Percentiles rank a stretch among this genome's conserved stretches.
phyloP scores from a whole-genome alignment of 305 asterid genomes.

The Striga hermonthica region DNA sequence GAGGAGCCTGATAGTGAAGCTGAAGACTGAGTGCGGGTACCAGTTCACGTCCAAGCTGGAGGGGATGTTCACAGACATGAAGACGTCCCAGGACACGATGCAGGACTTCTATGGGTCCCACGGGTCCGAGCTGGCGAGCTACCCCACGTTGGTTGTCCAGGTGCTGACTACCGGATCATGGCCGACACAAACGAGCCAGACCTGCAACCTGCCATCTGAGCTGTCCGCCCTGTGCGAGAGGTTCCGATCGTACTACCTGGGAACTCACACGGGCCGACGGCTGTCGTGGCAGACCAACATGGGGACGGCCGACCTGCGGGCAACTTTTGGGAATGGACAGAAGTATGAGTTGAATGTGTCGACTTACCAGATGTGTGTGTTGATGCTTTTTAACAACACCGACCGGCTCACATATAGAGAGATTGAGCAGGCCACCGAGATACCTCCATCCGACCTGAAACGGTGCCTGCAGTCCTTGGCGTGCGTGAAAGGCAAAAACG shows the following conservation, averaged over 20 bases:
- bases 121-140: slow-evolving; percentile 35
- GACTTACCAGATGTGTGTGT: slow-evolving; percentile 54
- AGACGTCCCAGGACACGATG: slow-evolving; percentile 55
- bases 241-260: slow-evolving; percentile 52
- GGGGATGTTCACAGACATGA: slow-evolving; percentile 64
- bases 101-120: slow-evolving; percentile 41
- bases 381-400: slow-evolving; percentile 47
- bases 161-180: slow-evolving; percentile 58
- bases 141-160: slow-evolving; percentile 47
- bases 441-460: slow-evolving; percentile 45
- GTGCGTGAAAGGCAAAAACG: slow-evolving; percentile 49
- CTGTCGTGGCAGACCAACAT: slow-evolving; percentile 52
- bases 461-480: slow-evolving; percentile 54
- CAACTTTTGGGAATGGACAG: slow-evolving; percentile 43
- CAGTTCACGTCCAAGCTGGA: slow-evolving; percentile 57
- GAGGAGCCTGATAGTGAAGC: slow-evolving; percentile 53
- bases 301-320: slow-evolving; percentile 51
- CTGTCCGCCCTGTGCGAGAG: slow-evolving; percentile 42
- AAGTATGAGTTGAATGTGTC: slow-evolving; percentile 49
- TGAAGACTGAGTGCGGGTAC: slow-evolving; percentile 58
- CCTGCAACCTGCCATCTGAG: slow-evolving; percentile 54
- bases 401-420: slow-evolving; percentile 43
- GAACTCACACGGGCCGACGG: slow-evolving; percentile 51
- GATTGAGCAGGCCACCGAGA: slow-evolving; percentile 52
- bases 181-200: slow-evolving; percentile 48